Evolutionary conservation across 768 basidiomycete species (phyloP).

Genomic region (Sporobolomyces phaffii): DNA sequence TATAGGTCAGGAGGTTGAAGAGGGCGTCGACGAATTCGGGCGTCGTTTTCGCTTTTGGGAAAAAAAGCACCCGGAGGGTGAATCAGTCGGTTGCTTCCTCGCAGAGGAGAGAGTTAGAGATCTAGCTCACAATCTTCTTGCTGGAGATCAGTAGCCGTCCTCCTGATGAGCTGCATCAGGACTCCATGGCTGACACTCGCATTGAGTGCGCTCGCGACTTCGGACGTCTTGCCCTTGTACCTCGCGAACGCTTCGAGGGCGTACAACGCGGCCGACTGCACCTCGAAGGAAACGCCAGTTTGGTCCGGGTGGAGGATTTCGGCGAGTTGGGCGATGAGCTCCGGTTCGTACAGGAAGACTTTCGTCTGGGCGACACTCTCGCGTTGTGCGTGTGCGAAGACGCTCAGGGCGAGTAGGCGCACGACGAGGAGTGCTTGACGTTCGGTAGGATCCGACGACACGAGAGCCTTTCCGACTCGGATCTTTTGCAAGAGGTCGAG

Average conservation of each 20-base stretch:
- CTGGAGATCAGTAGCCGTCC: conserved; percentile 64
- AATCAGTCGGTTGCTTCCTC: conserved; percentile 29
- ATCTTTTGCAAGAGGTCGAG: conserved; percentile 84
- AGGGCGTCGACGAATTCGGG: conserved; percentile 61
- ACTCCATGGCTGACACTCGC: conserved; percentile 95
- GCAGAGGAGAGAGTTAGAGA: background rate
- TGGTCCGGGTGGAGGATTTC: conserved; percentile 78
- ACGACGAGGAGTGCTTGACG: conserved; percentile 74
- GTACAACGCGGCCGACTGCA: conserved; percentile 78
- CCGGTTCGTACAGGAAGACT: conserved; percentile 90
- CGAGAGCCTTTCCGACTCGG: conserved; percentile 65
- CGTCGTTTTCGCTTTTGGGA: conserved; percentile 41
- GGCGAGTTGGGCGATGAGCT: conserved; percentile 78
- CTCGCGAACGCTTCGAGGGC: conserved; percentile 85
- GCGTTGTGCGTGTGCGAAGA: conserved; percentile 54
- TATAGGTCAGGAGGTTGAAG: conserved; percentile 75
- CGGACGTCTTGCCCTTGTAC: conserved; percentile 73
- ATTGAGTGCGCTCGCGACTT: conserved; percentile 83
- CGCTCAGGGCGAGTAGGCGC: conserved; percentile 78
- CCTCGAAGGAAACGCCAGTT: conserved; percentile 57
- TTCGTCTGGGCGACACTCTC: conserved; percentile 54
- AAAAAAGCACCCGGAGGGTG: conserved; percentile 33
- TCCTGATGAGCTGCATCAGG: conserved; percentile 78
- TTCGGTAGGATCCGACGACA: conserved; percentile 43
- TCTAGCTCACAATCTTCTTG: conserved; percentile 47